Evolutionary conservation across 352 stramenopile species (phyloP).

Genomic region (Elongisporangium senticosum): DNA sequence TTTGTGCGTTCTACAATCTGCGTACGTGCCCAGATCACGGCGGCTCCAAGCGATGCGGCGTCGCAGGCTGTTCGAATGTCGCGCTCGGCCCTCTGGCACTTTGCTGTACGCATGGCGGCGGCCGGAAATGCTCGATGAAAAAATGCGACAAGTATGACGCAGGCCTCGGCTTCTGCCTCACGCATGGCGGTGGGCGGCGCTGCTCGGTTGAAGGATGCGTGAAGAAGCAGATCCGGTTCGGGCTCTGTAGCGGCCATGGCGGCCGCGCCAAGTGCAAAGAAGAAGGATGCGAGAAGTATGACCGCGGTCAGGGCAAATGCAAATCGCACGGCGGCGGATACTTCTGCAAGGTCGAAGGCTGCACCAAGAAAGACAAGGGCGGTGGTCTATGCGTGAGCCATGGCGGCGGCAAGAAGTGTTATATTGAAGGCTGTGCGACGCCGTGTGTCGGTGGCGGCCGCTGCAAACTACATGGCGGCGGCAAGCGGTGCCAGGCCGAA

Average conservation of each 20-base stretch:
- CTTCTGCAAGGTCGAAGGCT: conserved; percentile 69
- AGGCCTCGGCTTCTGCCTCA: conserved; percentile 55
- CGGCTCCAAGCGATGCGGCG: conserved; percentile 55
- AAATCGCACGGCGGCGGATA: conserved; percentile 81
- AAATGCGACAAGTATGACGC: conserved; percentile 74
- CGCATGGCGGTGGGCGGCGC: conserved; percentile 61
- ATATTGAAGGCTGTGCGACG: conserved; percentile 53
- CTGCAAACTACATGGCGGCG: conserved; percentile 66
- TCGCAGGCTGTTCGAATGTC: conserved; percentile 46
- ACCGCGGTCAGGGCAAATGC: conserved; percentile 71
- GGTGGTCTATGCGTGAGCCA: conserved; percentile 72
- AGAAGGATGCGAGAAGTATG: conserved; percentile 70
- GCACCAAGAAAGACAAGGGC: conserved; percentile 80
- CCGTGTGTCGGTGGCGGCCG: conserved; percentile 65
- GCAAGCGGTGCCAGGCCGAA: conserved; percentile 41
- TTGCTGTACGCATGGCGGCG: conserved; percentile 62
- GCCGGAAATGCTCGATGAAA: conserved; percentile 61
- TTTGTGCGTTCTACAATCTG: conserved; percentile 63
- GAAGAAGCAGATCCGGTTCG: conserved; percentile 77
- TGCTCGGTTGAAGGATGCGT: conserved; percentile 53
- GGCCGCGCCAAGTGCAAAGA: conserved; percentile 69
- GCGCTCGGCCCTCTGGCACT: conserved; percentile 39
- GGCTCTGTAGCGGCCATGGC: conserved; percentile 66
- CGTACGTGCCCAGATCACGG: conserved; percentile 74
- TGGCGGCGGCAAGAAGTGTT: conserved; percentile 82